Conservation (phyloP, 148 eudicot genomes). For the Persicaria maculosa region DNA sequence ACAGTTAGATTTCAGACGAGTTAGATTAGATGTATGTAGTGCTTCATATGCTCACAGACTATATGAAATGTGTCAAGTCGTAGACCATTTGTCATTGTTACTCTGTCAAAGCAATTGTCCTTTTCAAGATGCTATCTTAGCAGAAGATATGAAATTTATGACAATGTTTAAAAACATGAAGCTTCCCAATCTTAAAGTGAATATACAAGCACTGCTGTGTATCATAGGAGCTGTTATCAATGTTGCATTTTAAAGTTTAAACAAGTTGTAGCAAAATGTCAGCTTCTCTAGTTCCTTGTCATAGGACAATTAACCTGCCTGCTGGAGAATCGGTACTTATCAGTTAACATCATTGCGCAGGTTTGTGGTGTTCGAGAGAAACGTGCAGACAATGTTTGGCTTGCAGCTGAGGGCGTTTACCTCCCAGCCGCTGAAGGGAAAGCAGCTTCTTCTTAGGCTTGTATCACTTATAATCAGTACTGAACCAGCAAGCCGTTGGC, state of each 20-base stretch:
- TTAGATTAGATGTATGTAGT: not conserved
- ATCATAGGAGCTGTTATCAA: not conserved
- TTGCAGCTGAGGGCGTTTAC: constrained; percentile 74
- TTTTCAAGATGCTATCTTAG: not conserved
- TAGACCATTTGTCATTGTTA: not conserved
- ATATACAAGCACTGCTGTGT: not conserved
- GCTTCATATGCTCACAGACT: not conserved
- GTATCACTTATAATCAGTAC: not conserved
- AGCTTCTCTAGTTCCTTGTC: not conserved
- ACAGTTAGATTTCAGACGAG: not conserved
- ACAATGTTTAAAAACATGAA: not conserved
- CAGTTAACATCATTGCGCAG: constrained; percentile 21
- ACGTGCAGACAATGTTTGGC: constrained; percentile 59
- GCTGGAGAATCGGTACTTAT: not conserved
- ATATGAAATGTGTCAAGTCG: not conserved
- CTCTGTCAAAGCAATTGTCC: not conserved
- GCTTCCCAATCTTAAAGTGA: too few relatives aligned
- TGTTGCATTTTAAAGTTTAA: not conserved
- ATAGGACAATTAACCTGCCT: not conserved
- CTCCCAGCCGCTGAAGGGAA: constrained; percentile 47
- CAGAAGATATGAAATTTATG: not conserved
- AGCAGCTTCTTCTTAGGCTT: constrained; percentile 33
- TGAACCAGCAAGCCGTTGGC: not conserved
- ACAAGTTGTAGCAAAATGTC: not conserved
- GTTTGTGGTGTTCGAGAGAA: constrained; percentile 67